A percentile compares a stretch with the other conserved stretches of the same genome.
Conservation (phyloP, 176 grass and related monocot genomes). For the Triticum aestivum region DNA sequence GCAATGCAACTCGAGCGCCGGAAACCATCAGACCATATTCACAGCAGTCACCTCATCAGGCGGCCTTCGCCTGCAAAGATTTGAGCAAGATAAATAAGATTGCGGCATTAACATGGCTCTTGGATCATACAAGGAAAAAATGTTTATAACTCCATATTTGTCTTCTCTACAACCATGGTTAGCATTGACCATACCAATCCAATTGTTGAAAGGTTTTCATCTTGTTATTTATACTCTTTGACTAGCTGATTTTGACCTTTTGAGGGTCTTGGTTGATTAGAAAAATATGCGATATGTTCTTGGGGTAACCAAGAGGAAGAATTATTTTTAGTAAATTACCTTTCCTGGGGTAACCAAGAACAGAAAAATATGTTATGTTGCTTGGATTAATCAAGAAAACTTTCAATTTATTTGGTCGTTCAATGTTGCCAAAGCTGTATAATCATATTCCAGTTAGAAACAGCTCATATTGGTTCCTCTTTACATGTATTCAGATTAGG, state of each 20-base stretch:
- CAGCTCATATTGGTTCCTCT: background rate
- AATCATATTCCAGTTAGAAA: constrained; percentile 9
- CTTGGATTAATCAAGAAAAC: background rate
- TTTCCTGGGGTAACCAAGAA: background rate
- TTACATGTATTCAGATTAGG: constrained; percentile 4
- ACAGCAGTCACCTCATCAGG: constrained; percentile 40
- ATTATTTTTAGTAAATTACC: background rate
- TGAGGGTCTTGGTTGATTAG: background rate
- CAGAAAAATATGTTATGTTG: background rate
- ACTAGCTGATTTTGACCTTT: background rate
- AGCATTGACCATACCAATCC: background rate
- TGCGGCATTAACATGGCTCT: background rate
- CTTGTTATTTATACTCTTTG: background rate
- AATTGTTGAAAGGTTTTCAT: background rate
- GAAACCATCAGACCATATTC: constrained; percentile 32
- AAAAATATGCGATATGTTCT: background rate
- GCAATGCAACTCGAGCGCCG: background rate
- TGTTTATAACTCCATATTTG: background rate
- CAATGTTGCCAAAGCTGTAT: background rate
- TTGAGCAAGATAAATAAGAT: constrained; percentile 6
- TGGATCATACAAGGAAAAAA: background rate
- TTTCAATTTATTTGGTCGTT: background rate
- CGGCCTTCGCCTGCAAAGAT: constrained; percentile 40
- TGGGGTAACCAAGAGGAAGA: background rate
- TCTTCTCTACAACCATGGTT: background rate